These are phyloP conservation scores for Cadophora luteo-olivacea DNA, from an alignment of 2,329 filamentous ascomycete species.

Conservation along the genomic window DNA sequence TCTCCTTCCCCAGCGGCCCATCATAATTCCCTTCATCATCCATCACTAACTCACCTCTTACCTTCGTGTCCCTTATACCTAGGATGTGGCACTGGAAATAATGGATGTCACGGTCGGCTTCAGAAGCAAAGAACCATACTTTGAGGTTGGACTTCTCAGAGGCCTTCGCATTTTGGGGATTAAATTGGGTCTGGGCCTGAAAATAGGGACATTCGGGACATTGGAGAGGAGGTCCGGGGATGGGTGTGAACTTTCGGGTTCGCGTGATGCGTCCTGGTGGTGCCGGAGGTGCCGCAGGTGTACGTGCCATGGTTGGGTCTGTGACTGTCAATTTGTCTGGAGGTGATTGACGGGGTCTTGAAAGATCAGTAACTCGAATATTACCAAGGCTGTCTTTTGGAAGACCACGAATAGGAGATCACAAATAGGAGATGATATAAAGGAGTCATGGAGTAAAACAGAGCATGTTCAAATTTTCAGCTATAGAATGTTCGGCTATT, in stretches of 20 bases:
- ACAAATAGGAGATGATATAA: too few relatives aligned
- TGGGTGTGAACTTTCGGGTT: slow-evolving; percentile 8
- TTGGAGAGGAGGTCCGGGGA: slow-evolving; percentile 12
- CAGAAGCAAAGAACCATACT: not conserved
- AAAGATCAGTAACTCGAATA: too few relatives aligned
- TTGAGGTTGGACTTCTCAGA: not conserved
- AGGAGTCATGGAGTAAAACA: too few relatives aligned
- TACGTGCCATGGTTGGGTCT: not conserved
- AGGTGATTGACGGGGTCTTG: not conserved
- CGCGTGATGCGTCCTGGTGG: not conserved
- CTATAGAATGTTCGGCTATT: too few relatives aligned
- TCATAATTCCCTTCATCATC: not conserved
- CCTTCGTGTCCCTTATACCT: not conserved
- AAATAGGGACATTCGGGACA: slow-evolving; percentile 18
- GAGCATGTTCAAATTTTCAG: too few relatives aligned
- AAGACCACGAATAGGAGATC: too few relatives aligned
- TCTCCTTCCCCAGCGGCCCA: slow-evolving; percentile 15
- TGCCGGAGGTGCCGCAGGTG: too few relatives aligned
- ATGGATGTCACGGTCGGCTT: slow-evolving; percentile 21
- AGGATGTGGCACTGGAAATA: slow-evolving; percentile 27
- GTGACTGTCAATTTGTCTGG: not conserved
- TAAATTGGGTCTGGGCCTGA: not conserved
- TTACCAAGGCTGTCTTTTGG: too few relatives aligned
- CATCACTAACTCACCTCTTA: slow-evolving; percentile 4
- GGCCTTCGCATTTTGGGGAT: not conserved